These are phyloP conservation scores for Naganishia sp. DNA, from an alignment of 1,284 basidiomycete species.

Conservation along the genomic window DNA sequence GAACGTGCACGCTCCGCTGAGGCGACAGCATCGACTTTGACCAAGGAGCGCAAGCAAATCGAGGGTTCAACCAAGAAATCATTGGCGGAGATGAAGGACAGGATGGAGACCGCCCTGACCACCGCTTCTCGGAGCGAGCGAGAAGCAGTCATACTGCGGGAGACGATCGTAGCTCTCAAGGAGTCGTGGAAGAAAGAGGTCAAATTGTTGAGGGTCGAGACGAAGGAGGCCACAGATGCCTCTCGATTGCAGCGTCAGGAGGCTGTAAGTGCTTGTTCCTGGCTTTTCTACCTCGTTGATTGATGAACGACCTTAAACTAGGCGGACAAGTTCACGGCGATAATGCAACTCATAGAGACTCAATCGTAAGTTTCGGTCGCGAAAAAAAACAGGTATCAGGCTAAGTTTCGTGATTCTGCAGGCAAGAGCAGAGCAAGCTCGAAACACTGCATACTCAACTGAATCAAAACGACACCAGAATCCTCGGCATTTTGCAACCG, in stretches of 20 bases:
- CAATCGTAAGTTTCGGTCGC: constrained; percentile 41
- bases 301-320: neutral
- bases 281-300: neutral
- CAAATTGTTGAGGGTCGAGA: constrained; percentile 42
- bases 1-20: constrained; percentile 50
- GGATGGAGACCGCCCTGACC: constrained; percentile 42
- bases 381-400: neutral
- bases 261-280: constrained; percentile 36
- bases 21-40: constrained; percentile 39
- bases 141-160: constrained; percentile 44
- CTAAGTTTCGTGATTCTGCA: constrained; percentile 20
- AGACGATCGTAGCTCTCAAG: constrained; percentile 45
- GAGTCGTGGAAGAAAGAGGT: constrained; percentile 50
- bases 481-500: constrained; percentile 35
- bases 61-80: constrained; percentile 46
- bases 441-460: constrained; percentile 38
- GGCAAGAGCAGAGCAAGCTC: constrained; percentile 41
- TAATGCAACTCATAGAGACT: constrained; percentile 43
- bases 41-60: constrained; percentile 43
- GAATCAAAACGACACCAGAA: constrained; percentile 31
- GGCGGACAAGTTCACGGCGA: constrained; percentile 37
- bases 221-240: constrained; percentile 38
- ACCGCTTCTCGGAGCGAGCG: constrained; percentile 44
- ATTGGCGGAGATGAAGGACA: constrained; percentile 42
- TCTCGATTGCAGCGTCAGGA: constrained; percentile 43